Conservation (phyloP, 2,329 filamentous ascomycete species). For the Gremmenia infestans region DNA sequence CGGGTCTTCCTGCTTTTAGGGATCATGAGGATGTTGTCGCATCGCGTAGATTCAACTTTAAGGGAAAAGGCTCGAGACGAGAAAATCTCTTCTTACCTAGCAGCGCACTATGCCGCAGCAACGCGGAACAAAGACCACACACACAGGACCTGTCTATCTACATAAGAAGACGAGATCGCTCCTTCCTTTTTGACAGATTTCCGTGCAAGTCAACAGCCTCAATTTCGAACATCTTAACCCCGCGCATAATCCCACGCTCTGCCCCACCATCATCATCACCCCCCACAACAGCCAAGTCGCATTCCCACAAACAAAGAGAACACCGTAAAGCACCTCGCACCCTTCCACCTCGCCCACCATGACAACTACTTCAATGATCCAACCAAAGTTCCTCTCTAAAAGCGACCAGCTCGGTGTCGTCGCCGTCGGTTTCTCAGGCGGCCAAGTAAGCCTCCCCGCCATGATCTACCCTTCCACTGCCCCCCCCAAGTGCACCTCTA, state of each 20-base stretch:
- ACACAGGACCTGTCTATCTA: neutral
- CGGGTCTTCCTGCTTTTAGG: constrained; percentile 18
- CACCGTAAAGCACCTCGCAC: neutral
- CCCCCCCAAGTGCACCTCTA: constrained; percentile 9
- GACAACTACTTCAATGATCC: constrained; percentile 31
- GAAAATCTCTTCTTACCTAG: constrained; percentile 16
- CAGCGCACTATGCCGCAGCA: constrained; percentile 1
- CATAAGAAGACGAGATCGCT: neutral
- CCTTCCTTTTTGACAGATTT: neutral
- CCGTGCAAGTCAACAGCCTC: neutral
- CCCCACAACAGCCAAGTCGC: neutral
- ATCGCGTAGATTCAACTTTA: constrained; percentile 25
- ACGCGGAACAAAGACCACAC: neutral
- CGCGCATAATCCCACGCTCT: neutral
- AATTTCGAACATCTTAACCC: neutral
- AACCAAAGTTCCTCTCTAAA: constrained; percentile 69
- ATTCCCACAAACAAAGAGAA: neutral
- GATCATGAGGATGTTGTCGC: constrained; percentile 9
- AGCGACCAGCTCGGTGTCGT: constrained; percentile 83
- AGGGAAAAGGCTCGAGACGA: constrained; percentile 8
- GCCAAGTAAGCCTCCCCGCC: constrained; percentile 62
- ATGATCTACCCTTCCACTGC: neutral
- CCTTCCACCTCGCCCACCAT: constrained; percentile 17
- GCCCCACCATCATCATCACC: neutral
- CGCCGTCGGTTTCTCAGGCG: constrained; percentile 92